These are phyloP conservation scores for Diaporthe citrichinensis DNA, from an alignment of 2,329 filamentous ascomycete genomes.

Conservation along the genomic window DNA sequence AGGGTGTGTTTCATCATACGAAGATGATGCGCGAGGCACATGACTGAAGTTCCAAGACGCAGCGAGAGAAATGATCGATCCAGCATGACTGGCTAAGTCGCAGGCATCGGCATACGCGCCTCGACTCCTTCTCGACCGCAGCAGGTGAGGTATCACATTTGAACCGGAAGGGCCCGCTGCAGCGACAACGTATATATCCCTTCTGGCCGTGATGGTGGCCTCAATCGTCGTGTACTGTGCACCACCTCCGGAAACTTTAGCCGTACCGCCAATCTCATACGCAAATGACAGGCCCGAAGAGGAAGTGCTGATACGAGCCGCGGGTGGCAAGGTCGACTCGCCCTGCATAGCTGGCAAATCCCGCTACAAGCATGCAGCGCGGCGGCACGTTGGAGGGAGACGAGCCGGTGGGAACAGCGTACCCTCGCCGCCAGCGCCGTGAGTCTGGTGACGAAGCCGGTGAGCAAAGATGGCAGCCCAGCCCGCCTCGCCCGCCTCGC, in stretches of 20 bases:
- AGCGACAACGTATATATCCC: slow-evolving; percentile 7
- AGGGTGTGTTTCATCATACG: slow-evolving; percentile 3
- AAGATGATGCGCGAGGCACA: background rate
- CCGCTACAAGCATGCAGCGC: slow-evolving; percentile 1
- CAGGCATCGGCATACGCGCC: slow-evolving; percentile 12
- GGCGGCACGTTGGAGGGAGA: background rate
- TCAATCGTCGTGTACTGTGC: background rate
- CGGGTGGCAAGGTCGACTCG: slow-evolving; percentile 2
- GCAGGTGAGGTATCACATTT: slow-evolving; percentile 27
- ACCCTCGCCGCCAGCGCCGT: background rate
- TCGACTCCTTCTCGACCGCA: background rate
- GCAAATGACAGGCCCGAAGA: background rate
- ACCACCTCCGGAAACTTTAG: background rate
- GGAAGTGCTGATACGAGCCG: slow-evolving; percentile 18
- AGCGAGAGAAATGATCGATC: slow-evolving; percentile 22
- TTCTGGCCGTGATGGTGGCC: background rate
- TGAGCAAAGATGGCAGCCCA: slow-evolving; percentile 12
- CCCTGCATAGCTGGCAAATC: slow-evolving; percentile 20
- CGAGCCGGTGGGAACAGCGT: background rate
- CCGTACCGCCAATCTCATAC: background rate
- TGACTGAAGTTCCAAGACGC: background rate
- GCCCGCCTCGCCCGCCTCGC: background rate
- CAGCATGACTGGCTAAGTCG: background rate
- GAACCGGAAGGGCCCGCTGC: slow-evolving; percentile 10
- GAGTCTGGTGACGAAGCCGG: background rate